Evolutionary conservation across 2,329 filamentous ascomycete species (phyloP).

Genomic region (Xylariales sp.): DNA sequence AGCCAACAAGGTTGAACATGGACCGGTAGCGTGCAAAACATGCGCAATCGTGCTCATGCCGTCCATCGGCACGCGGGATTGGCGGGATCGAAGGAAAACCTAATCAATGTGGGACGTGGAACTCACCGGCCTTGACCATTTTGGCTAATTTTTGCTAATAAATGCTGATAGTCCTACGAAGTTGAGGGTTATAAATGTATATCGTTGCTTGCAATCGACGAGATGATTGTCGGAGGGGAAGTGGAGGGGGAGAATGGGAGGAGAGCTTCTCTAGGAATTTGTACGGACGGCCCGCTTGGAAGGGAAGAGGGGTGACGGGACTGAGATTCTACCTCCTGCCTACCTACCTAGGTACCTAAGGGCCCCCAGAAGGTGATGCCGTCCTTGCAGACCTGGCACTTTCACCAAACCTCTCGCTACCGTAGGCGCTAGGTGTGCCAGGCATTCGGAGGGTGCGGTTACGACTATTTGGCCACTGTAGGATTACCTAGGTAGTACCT

Average conservation of each 20-base stretch:
- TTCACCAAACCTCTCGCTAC: no score
- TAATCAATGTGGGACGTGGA: slow-evolving; percentile 40
- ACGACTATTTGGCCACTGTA: slow-evolving; percentile 27
- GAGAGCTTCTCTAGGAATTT: slow-evolving; percentile 39
- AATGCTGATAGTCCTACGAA: slow-evolving; percentile 44
- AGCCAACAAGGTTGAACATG: slow-evolving; percentile 51
- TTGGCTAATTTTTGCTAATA: slow-evolving; percentile 68
- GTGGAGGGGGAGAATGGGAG: slow-evolving; percentile 22
- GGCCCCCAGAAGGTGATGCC: slow-evolving; percentile 1
- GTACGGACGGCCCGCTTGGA: slow-evolving; percentile 29
- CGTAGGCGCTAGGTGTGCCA: no score
- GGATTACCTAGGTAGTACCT: not conserved
- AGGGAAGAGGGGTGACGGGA: slow-evolving; percentile 32
- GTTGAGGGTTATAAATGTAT: slow-evolving; percentile 25
- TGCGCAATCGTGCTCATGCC: slow-evolving; percentile 69
- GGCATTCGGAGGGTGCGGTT: slow-evolving; percentile 5
- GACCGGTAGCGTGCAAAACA: slow-evolving; percentile 56
- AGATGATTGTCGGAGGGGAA: slow-evolving; percentile 32
- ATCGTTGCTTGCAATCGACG: slow-evolving; percentile 31
- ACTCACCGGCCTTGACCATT: slow-evolving; percentile 88
- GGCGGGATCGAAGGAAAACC: slow-evolving; percentile 41
- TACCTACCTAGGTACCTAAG: not conserved
- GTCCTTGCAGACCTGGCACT: not conserved
- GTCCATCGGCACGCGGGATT: slow-evolving; percentile 43
- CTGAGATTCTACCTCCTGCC: not conserved